phyloP scores from a whole-genome alignment of 805 yeast genomes.

The Candida dajiaensis region DNA sequence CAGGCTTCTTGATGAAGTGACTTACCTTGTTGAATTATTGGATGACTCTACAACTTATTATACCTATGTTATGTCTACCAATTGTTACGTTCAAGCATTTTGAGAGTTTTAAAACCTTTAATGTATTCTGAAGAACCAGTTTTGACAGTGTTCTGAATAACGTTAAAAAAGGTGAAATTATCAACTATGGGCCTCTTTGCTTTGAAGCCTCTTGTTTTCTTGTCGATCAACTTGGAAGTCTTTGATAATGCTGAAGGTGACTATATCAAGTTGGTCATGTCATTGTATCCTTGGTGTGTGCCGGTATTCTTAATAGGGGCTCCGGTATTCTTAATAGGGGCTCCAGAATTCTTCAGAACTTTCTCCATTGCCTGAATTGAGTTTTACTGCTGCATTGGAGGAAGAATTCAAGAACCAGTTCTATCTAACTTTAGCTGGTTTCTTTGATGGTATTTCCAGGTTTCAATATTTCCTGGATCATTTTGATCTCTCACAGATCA shows the following conservation, averaged over 20 bases:
- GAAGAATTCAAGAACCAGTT: constrained; percentile 47
- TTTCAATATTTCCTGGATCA: constrained; percentile 91
- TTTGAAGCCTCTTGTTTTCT: constrained; percentile 73
- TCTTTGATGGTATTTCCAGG: constrained; percentile 81
- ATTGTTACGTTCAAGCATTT: too few species aligned
- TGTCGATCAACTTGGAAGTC: constrained; percentile 45
- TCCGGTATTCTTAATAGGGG: constrained; percentile 68
- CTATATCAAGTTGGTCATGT: constrained; percentile 54
- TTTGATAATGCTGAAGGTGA: constrained; percentile 38
- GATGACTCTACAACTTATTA: too few species aligned
- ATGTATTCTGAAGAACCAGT: too few species aligned
- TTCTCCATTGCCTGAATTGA: constrained; percentile 77
- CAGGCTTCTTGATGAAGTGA: too few species aligned
- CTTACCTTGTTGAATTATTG: too few species aligned
- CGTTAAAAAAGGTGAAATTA: constrained; percentile 47
- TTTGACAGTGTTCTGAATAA: too few species aligned
- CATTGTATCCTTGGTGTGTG: constrained; percentile 58
- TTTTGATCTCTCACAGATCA: constrained; percentile 81
- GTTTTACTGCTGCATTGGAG: constrained; percentile 36
- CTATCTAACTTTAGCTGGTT: constrained; percentile 59
- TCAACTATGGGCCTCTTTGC: constrained; percentile 67
- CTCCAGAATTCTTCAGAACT: constrained; percentile 67
- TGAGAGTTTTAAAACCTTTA: too few species aligned
- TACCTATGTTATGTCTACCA: too few species aligned
- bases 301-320: too few species aligned